phyloP scores from a whole-genome alignment of 2,329 filamentous ascomycete genomes.

The Paraphaeosphaeria sporulosa region DNA sequence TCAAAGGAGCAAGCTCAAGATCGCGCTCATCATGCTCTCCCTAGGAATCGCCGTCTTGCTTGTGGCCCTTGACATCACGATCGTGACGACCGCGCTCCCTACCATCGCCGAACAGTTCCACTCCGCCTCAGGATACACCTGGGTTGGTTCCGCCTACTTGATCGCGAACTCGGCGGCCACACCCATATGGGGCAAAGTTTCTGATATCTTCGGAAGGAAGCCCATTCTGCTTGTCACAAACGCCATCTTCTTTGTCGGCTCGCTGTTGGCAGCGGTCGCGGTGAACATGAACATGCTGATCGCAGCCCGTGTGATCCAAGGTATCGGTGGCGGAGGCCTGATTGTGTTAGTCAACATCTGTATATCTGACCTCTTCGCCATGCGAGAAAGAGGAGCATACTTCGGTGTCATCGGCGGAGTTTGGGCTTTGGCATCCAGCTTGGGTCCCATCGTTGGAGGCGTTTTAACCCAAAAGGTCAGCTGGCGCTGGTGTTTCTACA shows the following conservation, averaged over 20 bases:
- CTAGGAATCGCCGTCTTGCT: slow-evolving; percentile 64
- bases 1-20: slow-evolving; percentile 50
- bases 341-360: slow-evolving; percentile 70
- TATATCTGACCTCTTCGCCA: slow-evolving; percentile 69
- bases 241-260: slow-evolving; percentile 68
- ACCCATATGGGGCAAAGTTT: slow-evolving; percentile 69
- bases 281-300: slow-evolving; percentile 69
- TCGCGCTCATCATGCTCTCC: slow-evolving; percentile 59
- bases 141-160: slow-evolving; percentile 62
- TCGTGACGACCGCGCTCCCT: slow-evolving; percentile 68
- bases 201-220: slow-evolving; percentile 73
- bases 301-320: slow-evolving; percentile 67
- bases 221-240: slow-evolving; percentile 67
- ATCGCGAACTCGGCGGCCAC: slow-evolving; percentile 59
- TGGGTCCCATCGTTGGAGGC: slow-evolving; percentile 74
- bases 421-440: slow-evolving; percentile 69
- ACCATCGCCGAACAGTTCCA: slow-evolving; percentile 65
- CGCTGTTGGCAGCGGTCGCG: slow-evolving; percentile 66
- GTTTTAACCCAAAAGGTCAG: slow-evolving; percentile 68
- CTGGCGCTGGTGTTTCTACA: slow-evolving; percentile 69
- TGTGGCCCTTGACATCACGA: slow-evolving; percentile 68
- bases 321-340: slow-evolving; percentile 69
- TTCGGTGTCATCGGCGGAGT: slow-evolving; percentile 72
- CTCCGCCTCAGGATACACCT: slow-evolving; percentile 59
- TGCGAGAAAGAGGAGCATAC: slow-evolving; percentile 66